A percentile compares a stretch with the other conserved stretches of the same genome.
Evolutionary conservation across 208 protist genomes (phyloP).

Genomic region (Jaenimonas drosophilae): DNA sequence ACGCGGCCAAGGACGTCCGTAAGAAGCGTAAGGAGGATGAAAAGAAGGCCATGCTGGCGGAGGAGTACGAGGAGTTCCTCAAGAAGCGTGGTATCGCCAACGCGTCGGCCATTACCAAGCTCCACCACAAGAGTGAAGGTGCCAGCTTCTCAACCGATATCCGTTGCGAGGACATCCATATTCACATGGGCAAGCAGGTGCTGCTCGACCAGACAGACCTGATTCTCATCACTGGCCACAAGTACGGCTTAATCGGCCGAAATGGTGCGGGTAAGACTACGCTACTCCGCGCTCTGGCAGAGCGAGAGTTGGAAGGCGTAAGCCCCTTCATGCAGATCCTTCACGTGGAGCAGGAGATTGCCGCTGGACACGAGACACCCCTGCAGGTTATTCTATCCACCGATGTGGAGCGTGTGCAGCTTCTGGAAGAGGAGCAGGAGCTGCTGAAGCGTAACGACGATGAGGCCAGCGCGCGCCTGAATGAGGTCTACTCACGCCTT

Average conservation of each 20-base stretch:
- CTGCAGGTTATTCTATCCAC: conserved; percentile 85
- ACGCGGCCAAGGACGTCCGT: conserved; percentile 78
- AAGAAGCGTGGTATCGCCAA: conserved; percentile 73
- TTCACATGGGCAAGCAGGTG: conserved; percentile 84
- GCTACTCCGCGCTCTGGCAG: conserved; percentile 91
- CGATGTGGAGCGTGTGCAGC: conserved; percentile 87
- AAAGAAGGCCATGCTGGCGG: conserved; percentile 78
- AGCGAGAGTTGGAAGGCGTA: conserved; percentile 89
- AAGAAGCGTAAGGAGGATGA: conserved; percentile 86
- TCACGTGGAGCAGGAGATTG: conserved; percentile 97
- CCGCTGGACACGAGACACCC: conserved; percentile 66
- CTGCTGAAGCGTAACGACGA: conserved; percentile 76
- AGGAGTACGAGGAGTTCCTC: conserved; percentile 88
- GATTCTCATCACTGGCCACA: conserved; percentile 75
- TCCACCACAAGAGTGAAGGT: conserved; percentile 78
- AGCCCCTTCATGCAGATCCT: conserved; percentile 95
- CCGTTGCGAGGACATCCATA: conserved; percentile 79
- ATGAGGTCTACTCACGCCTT: conserved; percentile 92
- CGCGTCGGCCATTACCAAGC: conserved; percentile 64
- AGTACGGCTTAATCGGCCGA: conserved; percentile 95
- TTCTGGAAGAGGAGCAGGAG: conserved; percentile 90
- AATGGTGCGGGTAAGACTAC: conserved; percentile 94
- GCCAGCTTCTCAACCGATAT: conserved; percentile 76
- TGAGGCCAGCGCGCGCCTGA: conserved; percentile 67
- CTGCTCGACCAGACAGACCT: conserved; percentile 79